These are phyloP conservation scores for Penicillium corylophilum DNA, from an alignment of 2,329 filamentous ascomycete genomes.

Conservation along the genomic window DNA sequence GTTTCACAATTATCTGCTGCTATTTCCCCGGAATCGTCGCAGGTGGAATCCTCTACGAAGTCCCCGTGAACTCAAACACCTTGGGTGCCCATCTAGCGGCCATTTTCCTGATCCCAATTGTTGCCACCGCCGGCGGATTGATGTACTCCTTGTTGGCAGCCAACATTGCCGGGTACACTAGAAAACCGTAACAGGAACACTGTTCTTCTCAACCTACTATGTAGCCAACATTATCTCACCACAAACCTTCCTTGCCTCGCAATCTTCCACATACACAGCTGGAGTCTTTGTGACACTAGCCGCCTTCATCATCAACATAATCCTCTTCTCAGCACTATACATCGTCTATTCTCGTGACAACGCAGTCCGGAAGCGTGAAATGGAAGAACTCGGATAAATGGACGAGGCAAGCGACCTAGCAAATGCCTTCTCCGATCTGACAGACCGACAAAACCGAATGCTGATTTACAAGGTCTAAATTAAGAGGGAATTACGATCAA, in stretches of 20 bases:
- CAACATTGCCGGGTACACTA: slow-evolving; percentile 25
- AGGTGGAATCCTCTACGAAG: background rate
- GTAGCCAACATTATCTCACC: slow-evolving; percentile 21
- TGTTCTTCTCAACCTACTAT: slow-evolving; percentile 21
- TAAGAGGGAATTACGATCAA: background rate
- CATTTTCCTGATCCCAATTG: slow-evolving; percentile 1
- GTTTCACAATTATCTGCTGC: background rate
- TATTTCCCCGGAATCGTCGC: background rate
- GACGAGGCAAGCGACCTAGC: slow-evolving; percentile 7
- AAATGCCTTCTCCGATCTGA: slow-evolving; percentile 9
- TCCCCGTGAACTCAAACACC: background rate
- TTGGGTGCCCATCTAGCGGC: background rate
- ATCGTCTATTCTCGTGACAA: slow-evolving; percentile 4
- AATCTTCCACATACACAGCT: slow-evolving; percentile 18
- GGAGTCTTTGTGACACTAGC: slow-evolving; percentile 9
- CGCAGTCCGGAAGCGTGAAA: background rate
- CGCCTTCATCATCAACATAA: slow-evolving; percentile 2
- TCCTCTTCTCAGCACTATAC: slow-evolving; percentile 3
- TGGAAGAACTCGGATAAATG: background rate
- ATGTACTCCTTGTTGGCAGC: slow-evolving; percentile 10
- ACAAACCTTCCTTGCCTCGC: slow-evolving; percentile 15
- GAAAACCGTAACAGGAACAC: slow-evolving; percentile 16
- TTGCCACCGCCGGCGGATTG: slow-evolving; percentile 5
- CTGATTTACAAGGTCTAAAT: slow-evolving; percentile 1
- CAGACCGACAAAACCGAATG: slow-evolving; percentile 1